Conservation (phyloP, 352 stramenopile species). For the Phytophthora citricola region DNA sequence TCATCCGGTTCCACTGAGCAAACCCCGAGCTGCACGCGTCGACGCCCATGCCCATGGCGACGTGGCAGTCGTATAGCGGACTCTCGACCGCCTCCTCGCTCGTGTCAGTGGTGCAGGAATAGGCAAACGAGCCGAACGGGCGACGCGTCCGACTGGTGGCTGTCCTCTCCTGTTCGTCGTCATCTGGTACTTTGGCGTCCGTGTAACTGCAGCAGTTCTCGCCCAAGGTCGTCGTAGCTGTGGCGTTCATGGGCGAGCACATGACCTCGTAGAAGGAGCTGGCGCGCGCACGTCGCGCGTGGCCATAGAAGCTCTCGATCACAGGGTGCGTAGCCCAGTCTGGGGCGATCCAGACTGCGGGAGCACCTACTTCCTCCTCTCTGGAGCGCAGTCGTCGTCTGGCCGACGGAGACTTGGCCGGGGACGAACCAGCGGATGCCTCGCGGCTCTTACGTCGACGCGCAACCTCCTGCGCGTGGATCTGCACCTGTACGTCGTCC, state of each 20-base stretch:
- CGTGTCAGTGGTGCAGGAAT: slow-evolving; percentile 76
- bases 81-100: slow-evolving; percentile 55
- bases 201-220: slow-evolving; percentile 66
- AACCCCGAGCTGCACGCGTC: slow-evolving; percentile 36
- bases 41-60: slow-evolving; percentile 3
- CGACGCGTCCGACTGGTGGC: slow-evolving; percentile 20
- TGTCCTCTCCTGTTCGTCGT: slow-evolving; percentile 23
- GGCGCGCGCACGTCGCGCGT: slow-evolving; percentile 45
- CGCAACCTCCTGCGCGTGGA: slow-evolving; percentile 3
- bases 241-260: slow-evolving; percentile 70
- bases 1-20: slow-evolving; percentile 55
- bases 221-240: slow-evolving; percentile 64
- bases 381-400: slow-evolving; percentile 23
- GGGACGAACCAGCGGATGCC: slow-evolving; percentile 1
- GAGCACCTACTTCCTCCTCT: slow-evolving; percentile 42
- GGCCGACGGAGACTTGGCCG: slow-evolving; percentile 3
- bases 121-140: slow-evolving; percentile 62
- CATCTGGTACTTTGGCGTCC: slow-evolving; percentile 18
- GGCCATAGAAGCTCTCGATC: slow-evolving; percentile 84
- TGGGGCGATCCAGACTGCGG: slow-evolving; percentile 72
- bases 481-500: slow-evolving; percentile 23
- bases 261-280: slow-evolving; percentile 89
- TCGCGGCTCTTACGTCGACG: slow-evolving; percentile 6
- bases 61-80: slow-evolving; percentile 30
- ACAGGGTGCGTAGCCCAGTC: slow-evolving; percentile 80